phyloP scores from a whole-genome alignment of 208 protist species.

The Trichomonas tenax region DNA sequence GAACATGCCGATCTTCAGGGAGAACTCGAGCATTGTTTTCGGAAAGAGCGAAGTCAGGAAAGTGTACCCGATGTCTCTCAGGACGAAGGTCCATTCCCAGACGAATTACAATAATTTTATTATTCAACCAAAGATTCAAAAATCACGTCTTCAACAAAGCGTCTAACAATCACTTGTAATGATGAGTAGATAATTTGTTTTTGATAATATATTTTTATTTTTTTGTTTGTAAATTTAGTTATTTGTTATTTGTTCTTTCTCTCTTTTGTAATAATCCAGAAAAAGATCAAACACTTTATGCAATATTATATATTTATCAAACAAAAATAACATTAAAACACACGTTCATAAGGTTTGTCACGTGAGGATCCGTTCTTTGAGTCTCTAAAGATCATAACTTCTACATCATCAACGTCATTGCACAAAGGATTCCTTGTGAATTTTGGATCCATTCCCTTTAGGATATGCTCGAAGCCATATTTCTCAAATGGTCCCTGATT shows the following conservation, averaged over 20 bases:
- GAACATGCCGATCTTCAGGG: neutral
- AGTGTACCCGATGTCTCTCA: neutral
- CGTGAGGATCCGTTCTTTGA: too few species aligned
- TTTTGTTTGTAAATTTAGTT: too few species aligned
- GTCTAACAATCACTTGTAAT: neutral
- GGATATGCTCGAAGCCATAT: neutral
- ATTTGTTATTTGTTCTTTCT: too few species aligned
- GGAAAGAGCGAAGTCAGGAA: neutral
- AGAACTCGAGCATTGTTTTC: neutral
- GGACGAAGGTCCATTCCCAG: neutral
- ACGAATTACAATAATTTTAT: neutral
- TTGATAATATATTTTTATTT: too few species aligned
- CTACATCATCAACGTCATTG: neutral
- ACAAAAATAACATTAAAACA: too few species aligned
- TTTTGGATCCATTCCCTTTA: neutral
- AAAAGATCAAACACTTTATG: too few species aligned
- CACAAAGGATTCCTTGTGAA: neutral
- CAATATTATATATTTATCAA: too few species aligned
- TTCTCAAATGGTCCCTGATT: neutral
- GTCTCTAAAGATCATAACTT: too few species aligned
- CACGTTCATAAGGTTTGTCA: too few species aligned
- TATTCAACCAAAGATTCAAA: neutral
- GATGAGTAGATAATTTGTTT: too few species aligned
- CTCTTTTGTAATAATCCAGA: too few species aligned
- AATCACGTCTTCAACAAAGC: neutral